Evolutionary conservation across 352 stramenopile genomes (phyloP).

Genomic region (Pelagophyceae sp.): DNA sequence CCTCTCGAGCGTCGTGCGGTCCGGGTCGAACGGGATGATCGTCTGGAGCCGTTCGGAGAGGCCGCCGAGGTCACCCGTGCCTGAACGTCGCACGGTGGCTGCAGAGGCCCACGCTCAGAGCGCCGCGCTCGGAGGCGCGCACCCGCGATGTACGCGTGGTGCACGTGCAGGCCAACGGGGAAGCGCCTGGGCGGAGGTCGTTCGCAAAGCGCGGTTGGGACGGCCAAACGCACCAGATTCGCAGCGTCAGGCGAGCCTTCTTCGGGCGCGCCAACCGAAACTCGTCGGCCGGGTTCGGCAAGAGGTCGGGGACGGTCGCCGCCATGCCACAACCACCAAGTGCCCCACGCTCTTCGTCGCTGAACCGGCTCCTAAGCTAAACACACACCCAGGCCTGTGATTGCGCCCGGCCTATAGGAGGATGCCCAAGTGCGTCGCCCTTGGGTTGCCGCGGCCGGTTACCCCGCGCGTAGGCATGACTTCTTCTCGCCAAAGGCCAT

Average conservation of each 20-base stretch:
- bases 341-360: neutral
- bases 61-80: neutral
- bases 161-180: neutral
- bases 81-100: no score
- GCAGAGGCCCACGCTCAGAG: no score
- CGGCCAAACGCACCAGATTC: neutral
- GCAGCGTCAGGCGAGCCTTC: neutral
- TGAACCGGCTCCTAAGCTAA: neutral
- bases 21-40: neutral
- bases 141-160: constrained; percentile 11
- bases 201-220: neutral
- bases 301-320: neutral
- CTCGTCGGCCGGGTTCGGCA: no score
- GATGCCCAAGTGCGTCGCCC: neutral
- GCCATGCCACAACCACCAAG: neutral
- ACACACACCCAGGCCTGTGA: no score
- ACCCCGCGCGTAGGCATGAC: constrained; percentile 8
- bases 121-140: no score
- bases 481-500: constrained; percentile 48
- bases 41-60: neutral
- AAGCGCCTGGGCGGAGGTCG: neutral
- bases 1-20: constrained; percentile 1
- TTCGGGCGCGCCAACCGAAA: neutral
- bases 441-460: neutral
- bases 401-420: no score